phyloP scores from a whole-genome alignment of 2,329 filamentous ascomycete species.

The Aulographum hederae region DNA sequence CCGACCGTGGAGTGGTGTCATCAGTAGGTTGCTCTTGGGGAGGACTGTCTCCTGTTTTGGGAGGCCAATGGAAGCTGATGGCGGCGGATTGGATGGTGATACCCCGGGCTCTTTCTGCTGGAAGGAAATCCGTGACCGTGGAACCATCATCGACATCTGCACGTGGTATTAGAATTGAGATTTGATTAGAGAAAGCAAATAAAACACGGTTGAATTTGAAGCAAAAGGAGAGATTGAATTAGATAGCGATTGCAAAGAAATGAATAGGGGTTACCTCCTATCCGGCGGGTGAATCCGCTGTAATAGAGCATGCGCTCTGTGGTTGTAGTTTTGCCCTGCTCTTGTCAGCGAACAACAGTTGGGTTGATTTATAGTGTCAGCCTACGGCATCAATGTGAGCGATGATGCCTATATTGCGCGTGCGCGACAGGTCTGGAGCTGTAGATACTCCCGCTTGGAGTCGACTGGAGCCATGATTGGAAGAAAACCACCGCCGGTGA shows the following conservation, averaged over 20 bases:
- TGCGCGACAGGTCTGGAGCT: conserved; percentile 40
- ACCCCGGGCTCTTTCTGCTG: conserved; percentile 75
- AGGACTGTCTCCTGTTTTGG: no score
- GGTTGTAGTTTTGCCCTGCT: conserved; percentile 81
- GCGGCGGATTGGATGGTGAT: conserved; percentile 97
- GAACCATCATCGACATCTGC: conserved; percentile 86
- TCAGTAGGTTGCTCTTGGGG: neutral
- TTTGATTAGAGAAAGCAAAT: neutral
- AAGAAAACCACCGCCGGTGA: no score
- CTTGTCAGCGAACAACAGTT: neutral
- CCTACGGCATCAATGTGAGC: conserved; percentile 84
- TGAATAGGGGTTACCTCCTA: conserved; percentile 39
- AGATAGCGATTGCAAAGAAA: neutral
- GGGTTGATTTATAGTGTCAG: no score
- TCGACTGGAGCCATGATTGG: no score
- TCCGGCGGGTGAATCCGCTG: conserved; percentile 69
- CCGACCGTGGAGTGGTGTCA: conserved; percentile 5
- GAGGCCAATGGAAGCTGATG: conserved; percentile 89
- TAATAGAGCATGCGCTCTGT: conserved; percentile 99
- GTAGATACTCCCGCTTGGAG: no score
- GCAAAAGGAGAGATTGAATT: neutral
- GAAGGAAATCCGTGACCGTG: conserved; percentile 91
- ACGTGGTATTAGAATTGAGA: no score
- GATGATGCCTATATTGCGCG: conserved; percentile 94
- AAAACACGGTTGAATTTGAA: conserved; percentile 1